Conservation (phyloP, 768 basidiomycete species). For the Termitomyces sp. region DNA sequence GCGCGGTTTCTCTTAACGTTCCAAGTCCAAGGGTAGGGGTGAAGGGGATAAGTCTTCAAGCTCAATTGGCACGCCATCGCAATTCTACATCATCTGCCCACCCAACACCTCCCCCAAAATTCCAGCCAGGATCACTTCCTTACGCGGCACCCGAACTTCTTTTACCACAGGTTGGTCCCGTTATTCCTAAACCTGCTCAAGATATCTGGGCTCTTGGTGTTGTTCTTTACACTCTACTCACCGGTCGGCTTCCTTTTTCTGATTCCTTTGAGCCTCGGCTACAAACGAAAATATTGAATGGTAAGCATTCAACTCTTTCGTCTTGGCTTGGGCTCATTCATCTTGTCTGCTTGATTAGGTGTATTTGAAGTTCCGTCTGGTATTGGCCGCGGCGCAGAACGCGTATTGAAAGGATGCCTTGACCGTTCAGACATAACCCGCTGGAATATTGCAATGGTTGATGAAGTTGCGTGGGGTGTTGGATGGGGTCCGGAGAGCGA, state of each 20-base stretch:
- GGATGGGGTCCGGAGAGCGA: conserved; percentile 64
- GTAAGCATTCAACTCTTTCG: conserved; percentile 32
- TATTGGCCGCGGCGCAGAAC: conserved; percentile 59
- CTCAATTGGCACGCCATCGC: conserved; percentile 40
- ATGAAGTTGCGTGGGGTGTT: conserved; percentile 77
- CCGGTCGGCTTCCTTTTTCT: conserved; percentile 80
- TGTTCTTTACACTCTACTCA: conserved; percentile 81
- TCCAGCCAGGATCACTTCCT: conserved; percentile 83
- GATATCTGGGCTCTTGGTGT: conserved; percentile 97
- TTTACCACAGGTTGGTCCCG: conserved; percentile 44
- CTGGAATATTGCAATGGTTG: conserved; percentile 82
- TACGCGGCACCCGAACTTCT: conserved; percentile 91
- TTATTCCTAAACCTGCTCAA: conserved; percentile 63
- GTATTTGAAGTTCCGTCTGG: conserved; percentile 53
- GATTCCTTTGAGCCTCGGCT: conserved; percentile 91
- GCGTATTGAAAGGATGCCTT: conserved; percentile 78
- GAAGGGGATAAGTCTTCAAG: conserved; percentile 22
- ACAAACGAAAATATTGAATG: conserved; percentile 87
- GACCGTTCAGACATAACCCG: conserved; percentile 56
- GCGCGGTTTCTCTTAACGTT: conserved; percentile 36
- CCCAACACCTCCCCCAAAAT: conserved; percentile 18
- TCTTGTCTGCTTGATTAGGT: conserved; percentile 36
- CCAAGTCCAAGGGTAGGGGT: conserved; percentile 35
- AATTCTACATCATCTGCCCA: conserved; percentile 36
- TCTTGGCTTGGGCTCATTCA: conserved; percentile 5